phyloP scores from a whole-genome alignment of 2,329 filamentous ascomycete genomes.

The Aspergillus tanneri region DNA sequence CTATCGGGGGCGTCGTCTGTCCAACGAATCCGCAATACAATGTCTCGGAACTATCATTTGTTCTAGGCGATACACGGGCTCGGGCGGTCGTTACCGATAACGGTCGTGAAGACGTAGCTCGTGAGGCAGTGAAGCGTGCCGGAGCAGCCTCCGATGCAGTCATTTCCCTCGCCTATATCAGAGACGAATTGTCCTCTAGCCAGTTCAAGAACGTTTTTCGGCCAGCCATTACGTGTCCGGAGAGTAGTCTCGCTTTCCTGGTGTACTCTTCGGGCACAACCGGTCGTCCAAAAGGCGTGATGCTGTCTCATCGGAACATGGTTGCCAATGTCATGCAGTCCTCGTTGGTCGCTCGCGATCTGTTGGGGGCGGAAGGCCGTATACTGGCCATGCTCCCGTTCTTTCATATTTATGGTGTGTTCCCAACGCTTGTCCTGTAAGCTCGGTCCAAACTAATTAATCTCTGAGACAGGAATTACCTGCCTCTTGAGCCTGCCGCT shows the following conservation, averaged over 20 bases:
- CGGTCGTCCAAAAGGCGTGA: constrained; percentile 25
- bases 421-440: neutral
- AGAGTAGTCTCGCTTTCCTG: constrained; percentile 13
- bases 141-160: constrained; percentile 3
- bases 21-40: constrained; percentile 26
- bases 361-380: neutral
- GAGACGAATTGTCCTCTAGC: neutral
- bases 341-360: neutral
- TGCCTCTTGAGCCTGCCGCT: constrained; percentile 2
- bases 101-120: neutral
- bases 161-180: constrained; percentile 3
- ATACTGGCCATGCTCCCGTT: constrained; percentile 2
- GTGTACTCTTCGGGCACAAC: constrained; percentile 30
- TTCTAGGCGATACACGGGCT: constrained; percentile 4
- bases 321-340: constrained; percentile 6
- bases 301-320: constrained; percentile 12
- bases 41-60: constrained; percentile 18
- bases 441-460: no score
- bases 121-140: constrained; percentile 6
- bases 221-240: neutral
- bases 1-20: constrained; percentile 24
- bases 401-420: constrained; percentile 3
- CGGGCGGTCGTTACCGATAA: constrained; percentile 9
- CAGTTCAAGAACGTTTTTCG: neutral
- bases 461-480: constrained; percentile 2